Evolutionary conservation across 441 rosid species (phyloP).

Genomic region (Brassica balearica): DNA sequence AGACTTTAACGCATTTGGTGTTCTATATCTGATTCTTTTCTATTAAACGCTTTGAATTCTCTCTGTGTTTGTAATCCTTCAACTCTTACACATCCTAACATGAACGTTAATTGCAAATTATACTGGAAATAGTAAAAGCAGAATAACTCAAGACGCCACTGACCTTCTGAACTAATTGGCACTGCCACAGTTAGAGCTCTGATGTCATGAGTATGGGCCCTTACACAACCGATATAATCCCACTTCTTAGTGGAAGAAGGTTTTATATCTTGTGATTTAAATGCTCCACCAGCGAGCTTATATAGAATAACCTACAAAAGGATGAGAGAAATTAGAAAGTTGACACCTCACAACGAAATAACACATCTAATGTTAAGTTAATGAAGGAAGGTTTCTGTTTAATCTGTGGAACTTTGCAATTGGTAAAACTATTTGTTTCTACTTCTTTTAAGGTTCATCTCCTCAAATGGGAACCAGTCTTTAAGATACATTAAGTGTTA

Average conservation of each 20-base stretch:
- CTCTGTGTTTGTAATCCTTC: constrained; percentile 9
- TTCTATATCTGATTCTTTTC: constrained; percentile 8
- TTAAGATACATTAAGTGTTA: neutral
- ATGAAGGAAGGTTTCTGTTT: neutral
- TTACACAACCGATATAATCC: constrained; percentile 81
- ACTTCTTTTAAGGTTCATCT: neutral
- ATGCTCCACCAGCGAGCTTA: constrained; percentile 62
- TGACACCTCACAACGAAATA: neutral
- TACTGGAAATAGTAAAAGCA: neutral
- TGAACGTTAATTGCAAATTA: neutral
- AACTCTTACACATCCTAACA: constrained; percentile 2
- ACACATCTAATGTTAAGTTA: neutral
- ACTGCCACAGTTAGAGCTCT: constrained; percentile 88
- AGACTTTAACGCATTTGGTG: neutral
- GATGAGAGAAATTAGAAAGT: constrained; percentile 25
- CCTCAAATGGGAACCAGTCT: neutral
- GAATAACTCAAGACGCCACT: constrained; percentile 37
- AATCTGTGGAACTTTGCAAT: neutral
- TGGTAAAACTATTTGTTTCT: constrained; percentile 2
- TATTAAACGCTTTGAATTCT: neutral
- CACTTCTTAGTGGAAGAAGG: constrained; percentile 66
- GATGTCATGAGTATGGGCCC: constrained; percentile 96
- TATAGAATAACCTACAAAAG: constrained; percentile 73
- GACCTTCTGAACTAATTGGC: constrained; percentile 84
- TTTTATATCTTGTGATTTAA: constrained; percentile 46